Evolutionary conservation across 192 early-diverging fungal genomes (phyloP).

Genomic region (Mortierella alpina): DNA sequence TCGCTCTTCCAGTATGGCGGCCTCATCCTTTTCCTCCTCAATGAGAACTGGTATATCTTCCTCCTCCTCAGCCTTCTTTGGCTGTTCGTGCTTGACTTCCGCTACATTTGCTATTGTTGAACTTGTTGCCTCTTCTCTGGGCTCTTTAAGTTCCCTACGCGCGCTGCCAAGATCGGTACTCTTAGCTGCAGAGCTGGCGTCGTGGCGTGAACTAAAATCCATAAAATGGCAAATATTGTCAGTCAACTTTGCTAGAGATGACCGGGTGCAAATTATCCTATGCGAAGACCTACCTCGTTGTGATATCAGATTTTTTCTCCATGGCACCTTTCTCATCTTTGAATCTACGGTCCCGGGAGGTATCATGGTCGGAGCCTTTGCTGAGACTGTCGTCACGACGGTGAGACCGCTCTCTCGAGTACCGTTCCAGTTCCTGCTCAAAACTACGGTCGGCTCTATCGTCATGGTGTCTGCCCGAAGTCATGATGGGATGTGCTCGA

Average conservation of each 20-base stretch:
- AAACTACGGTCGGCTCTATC: conserved; percentile 35
- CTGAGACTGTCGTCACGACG: conserved; percentile 24
- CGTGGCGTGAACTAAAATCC: neutral
- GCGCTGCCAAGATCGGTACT: neutral
- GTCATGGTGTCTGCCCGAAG: conserved; percentile 33
- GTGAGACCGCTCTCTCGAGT: conserved; percentile 33
- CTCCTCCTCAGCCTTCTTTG: conserved; percentile 23
- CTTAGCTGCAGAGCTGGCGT: neutral
- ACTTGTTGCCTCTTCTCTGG: neutral
- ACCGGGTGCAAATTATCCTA: neutral
- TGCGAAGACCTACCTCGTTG: conserved; percentile 11
- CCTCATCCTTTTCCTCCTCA: conserved; percentile 79
- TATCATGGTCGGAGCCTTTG: conserved; percentile 17
- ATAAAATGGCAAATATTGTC: too few species aligned
- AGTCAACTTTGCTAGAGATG: too few species aligned
- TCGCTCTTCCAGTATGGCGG: conserved; percentile 86
- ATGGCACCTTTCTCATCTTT: neutral
- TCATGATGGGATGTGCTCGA: conserved; percentile 40
- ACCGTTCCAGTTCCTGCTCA: conserved; percentile 47
- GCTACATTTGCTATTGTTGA: neutral
- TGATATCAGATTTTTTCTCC: conserved; percentile 17
- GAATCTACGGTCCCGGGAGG: conserved; percentile 12
- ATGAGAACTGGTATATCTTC: conserved; percentile 47
- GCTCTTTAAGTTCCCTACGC: neutral
- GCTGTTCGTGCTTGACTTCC: conserved; percentile 21